Base-by-base conservation (phyloP, 2,329 filamentous ascomycete species). In the Dryadomyces quercivorus region DNA sequence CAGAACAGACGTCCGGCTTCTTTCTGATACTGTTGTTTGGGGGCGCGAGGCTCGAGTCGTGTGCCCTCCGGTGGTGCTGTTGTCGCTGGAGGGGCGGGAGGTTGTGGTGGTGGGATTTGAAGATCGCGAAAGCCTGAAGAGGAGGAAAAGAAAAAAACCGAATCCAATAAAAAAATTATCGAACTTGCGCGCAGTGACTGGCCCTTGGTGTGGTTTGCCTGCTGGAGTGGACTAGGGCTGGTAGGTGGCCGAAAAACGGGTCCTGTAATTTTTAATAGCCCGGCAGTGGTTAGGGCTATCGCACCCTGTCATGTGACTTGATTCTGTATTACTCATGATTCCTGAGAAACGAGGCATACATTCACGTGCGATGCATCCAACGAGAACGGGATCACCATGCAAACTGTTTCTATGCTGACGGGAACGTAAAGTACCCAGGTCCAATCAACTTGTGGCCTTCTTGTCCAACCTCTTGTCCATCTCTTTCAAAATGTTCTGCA, bases 401-500 rank as follows among this genome's bases (percentile, higher is more conserved):
- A 40, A 16, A 31, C 26, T 31, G 26, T 31, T 31, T 31, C 26
- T 31, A 31, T 31, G 26, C 26, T 31, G 4, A 31, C 8, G 26
- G 26, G 26, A 31, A 31, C 26, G 26, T 31, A 31, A 31, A 26
- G 9, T 16, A 12, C 26, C 31, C 13, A 31, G 38, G 18, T 8
- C 5, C 8, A 12, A 20, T 40, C n/a, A 46, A 12, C 18, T 18
- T 13, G 12, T 13, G 10, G 16, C 6, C 9, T 50, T 18, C 36
- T 49, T 53, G 16, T n/a, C 31, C 47, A 59, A 54, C 45, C 45
- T 46, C 12, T 74, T 72, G 64, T 93, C 88, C 56, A 92, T 65
- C 31, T 74, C 72, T 63, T 76, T 82, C 60, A 93, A 67, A 46
- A 86, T 70, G 12, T 72, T 76, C 65, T 92, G 86, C 3, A 86